phyloP scores from a whole-genome alignment of 2,329 filamentous ascomycete genomes.

The Monosporascus sp. region DNA sequence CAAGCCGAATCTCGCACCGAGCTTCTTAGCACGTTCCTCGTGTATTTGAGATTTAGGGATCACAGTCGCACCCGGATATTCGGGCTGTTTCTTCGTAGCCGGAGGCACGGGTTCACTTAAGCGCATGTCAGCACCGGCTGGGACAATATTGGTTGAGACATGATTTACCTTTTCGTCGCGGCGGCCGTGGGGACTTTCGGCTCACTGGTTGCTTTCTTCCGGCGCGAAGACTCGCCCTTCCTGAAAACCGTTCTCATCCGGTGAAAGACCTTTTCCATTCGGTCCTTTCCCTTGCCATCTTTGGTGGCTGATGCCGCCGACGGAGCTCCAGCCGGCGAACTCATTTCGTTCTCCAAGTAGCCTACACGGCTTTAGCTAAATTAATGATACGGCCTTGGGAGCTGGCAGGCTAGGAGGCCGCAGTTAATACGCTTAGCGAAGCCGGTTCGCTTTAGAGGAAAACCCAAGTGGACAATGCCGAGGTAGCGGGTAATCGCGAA shows the following conservation, averaged over 20 bases:
- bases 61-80: conserved; percentile 28
- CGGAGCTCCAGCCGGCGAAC: conserved; percentile 13
- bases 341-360: conserved; percentile 12
- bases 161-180: conserved; percentile 18
- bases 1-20: conserved; percentile 51
- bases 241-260: conserved; percentile 48
- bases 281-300: conserved; percentile 37
- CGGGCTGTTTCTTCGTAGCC: conserved; percentile 8
- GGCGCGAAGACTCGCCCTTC: conserved; percentile 32
- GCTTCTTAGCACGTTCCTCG: conserved; percentile 51
- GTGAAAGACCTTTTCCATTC: conserved; percentile 42
- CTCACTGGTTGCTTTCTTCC: conserved; percentile 1
- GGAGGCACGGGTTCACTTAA: not conserved
- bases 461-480: too few relatives aligned
- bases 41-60: conserved; percentile 47
- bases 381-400: too few relatives aligned
- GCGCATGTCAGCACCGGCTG: not conserved
- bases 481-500: not conserved
- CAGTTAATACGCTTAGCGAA: too few relatives aligned
- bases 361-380: not conserved
- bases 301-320: conserved; percentile 11
- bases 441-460: too few relatives aligned
- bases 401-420: too few relatives aligned
- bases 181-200: conserved; percentile 6
- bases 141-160: conserved; percentile 2